phyloP scores from a whole-genome alignment of 345 rosid species.

The Aurinia saxatilis region DNA sequence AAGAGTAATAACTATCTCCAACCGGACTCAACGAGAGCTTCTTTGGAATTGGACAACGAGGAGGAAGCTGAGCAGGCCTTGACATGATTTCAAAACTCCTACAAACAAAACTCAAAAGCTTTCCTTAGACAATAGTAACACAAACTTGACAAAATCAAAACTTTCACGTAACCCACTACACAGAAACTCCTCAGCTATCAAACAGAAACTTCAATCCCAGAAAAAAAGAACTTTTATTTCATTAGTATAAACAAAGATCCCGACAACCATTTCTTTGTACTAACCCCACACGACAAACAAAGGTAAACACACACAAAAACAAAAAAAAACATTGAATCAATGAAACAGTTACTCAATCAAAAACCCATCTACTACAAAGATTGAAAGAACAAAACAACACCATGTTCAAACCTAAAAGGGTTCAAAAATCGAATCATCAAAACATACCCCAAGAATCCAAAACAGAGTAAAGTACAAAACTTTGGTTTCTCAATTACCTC shows the following conservation, averaged over 20 bases:
- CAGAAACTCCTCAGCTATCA: constrained; percentile 15
- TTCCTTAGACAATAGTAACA: constrained; percentile 1
- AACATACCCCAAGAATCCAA: no score
- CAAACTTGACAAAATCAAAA: background rate
- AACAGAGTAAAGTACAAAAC: background rate
- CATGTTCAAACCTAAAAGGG: no score
- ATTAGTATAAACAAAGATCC: constrained; percentile 5
- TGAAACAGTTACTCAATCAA: constrained; percentile 39
- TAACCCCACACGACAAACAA: constrained; percentile 28
- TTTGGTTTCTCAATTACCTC: background rate
- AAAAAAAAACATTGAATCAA: constrained; percentile 19
- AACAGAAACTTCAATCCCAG: constrained; percentile 11
- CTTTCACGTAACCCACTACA: background rate
- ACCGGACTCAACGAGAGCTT: constrained; percentile 27
- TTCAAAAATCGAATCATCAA: background rate
- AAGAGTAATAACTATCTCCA: constrained; percentile 28
- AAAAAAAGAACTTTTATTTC: background rate
- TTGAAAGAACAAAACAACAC: background rate
- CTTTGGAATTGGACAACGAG: constrained; percentile 63
- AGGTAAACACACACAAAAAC: background rate
- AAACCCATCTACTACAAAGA: constrained; percentile 22
- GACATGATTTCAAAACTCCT: constrained; percentile 40
- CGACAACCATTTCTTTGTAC: constrained; percentile 22
- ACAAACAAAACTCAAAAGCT: constrained; percentile 3
- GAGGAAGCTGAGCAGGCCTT: constrained; percentile 65